Base-by-base conservation (phyloP, 805 yeast genomes). In the Zygoascus biomembranicola region DNA sequence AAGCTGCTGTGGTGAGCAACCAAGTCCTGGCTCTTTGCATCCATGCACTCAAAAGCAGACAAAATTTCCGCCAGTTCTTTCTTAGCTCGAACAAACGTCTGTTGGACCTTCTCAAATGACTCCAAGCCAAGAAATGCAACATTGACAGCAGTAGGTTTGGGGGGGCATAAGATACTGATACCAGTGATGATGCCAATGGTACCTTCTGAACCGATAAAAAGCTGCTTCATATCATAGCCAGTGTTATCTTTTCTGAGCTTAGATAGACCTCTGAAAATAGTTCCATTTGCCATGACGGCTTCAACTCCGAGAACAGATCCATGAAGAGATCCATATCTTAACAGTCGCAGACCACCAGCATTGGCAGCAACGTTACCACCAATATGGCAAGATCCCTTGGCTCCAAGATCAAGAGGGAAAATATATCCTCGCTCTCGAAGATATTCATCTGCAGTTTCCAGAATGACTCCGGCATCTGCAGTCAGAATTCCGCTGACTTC, bases 331-430 rank as follows among this genome's bases (percentile, higher is more conserved):
- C 97, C 97, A 66, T 89, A 90, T 61, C 96, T 78, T 57, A 90
- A 71, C 50, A 90, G 74, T 65, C 98, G 76, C 62, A 90, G 77
- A 1, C 98, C 98, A 65, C 98, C 98, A 5, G 98, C 98, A 67
- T 92, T 92, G 18, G 97, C 89, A 18, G 97, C 96, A 45, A 89
- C 92, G 52, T 84, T 87, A 59, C 97, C 98, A 61, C 97, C 97
- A 57, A 92, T 84, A 61, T 88, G 96, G 67, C 97, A 92, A 1
- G 97, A 88, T 13, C 98, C 98, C 72, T 90, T 90, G 41, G 98
- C 97, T 54, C 98, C 98, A 57, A 90, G 73, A 67, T 90, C 98
- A 50, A 90, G 74, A 28, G 98, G 98, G 77, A 90, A 90, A 52
- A 90, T 87, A 70, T 85, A 85, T 2, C 94, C 96, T n/a, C 80